Percentiles rank a stretch among this genome's conserved stretches.
Evolutionary conservation across 2,329 filamentous ascomycete species (phyloP).

Genomic region (Apiospora koreana): DNA sequence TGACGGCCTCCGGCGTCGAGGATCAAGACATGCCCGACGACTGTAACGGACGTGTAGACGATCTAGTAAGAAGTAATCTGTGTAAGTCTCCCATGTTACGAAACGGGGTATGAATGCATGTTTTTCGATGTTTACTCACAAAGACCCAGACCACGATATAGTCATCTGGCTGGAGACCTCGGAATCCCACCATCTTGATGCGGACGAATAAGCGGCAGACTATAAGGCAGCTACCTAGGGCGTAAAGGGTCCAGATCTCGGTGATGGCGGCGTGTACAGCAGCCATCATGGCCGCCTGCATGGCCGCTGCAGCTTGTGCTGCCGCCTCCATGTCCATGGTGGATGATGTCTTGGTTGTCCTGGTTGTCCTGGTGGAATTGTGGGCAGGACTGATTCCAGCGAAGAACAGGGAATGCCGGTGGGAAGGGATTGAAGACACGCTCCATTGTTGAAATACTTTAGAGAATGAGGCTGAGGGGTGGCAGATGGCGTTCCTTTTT

Average conservation of each 20-base stretch:
- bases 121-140: conserved; percentile 20
- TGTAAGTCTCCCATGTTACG: no score
- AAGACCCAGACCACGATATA: conserved; percentile 32
- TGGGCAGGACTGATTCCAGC: background rate
- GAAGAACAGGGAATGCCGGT: background rate
- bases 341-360: background rate
- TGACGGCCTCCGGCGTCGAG: conserved; percentile 30
- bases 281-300: background rate
- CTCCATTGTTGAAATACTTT: background rate
- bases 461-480: no score
- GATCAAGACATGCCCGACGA: conserved; percentile 23
- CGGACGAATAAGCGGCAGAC: conserved; percentile 33
- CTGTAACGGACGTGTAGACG: conserved; percentile 10
- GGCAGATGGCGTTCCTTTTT: background rate
- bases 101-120: background rate
- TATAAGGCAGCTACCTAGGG: conserved; percentile 33
- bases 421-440: background rate
- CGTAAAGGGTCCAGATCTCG: conserved; percentile 40
- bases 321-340: no score
- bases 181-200: conserved; percentile 33
- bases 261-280: conserved; percentile 19
- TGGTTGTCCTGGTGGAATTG: no score
- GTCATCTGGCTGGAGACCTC: conserved; percentile 36
- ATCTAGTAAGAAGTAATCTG: background rate
- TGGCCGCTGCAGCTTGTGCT: no score